Evolutionary conservation across 495 filamentous ascomycete species (phyloP).

Genomic region (Apodospora peruviana): DNA sequence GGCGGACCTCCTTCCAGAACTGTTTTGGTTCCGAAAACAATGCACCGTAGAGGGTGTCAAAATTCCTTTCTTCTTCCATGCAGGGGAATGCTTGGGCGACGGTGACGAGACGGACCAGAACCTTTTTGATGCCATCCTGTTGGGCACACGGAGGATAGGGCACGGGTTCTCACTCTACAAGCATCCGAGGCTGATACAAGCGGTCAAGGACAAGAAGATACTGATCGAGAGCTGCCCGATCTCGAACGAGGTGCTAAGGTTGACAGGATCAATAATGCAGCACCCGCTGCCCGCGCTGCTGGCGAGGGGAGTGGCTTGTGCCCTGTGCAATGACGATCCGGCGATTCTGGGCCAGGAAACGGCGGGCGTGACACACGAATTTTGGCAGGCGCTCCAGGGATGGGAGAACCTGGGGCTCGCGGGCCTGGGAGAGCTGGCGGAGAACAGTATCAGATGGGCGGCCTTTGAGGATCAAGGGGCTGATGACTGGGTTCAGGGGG

Average conservation of each 20-base stretch:
- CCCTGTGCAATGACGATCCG: constrained; percentile 82
- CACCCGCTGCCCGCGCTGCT: constrained; percentile 82
- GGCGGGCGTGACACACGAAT: constrained; percentile 78
- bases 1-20: constrained; percentile 67
- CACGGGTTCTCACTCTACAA: constrained; percentile 85
- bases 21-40: constrained; percentile 88
- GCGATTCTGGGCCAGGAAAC: constrained; percentile 72
- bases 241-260: constrained; percentile 65
- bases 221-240: constrained; percentile 83
- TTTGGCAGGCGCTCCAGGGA: constrained; percentile 85
- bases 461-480: constrained; percentile 72
- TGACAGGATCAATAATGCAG: constrained; percentile 67
- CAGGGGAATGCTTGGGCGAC: constrained; percentile 77
- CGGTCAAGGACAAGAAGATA: constrained; percentile 83
- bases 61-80: constrained; percentile 95
- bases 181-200: constrained; percentile 81
- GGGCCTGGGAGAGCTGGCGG: constrained; percentile 76
- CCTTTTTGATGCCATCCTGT: constrained; percentile 81
- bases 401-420: constrained; percentile 81
- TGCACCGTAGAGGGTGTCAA: constrained; percentile 73
- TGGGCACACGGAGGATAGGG: constrained; percentile 83
- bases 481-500: constrained; percentile 63
- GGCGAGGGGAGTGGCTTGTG: constrained; percentile 71
- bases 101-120: constrained; percentile 74
- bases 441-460: constrained; percentile 89